Conservation (phyloP, 495 filamentous ascomycete genomes). For the Talaromyces liani region DNA sequence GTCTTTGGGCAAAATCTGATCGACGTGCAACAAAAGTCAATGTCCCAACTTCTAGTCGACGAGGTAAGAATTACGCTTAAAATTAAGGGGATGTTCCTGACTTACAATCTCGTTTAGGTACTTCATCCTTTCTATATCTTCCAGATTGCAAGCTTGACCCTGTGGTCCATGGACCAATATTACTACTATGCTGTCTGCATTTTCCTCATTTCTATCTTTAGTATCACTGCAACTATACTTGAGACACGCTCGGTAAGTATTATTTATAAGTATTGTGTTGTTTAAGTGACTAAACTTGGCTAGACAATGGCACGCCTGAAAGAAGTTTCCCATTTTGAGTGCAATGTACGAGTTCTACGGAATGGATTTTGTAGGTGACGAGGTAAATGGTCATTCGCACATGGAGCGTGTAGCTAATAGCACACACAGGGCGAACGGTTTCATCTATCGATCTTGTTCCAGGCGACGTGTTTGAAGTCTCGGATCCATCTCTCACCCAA, state of each 20-base stretch:
- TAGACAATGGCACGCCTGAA: constrained; percentile 85
- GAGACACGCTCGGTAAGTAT: constrained; percentile 75
- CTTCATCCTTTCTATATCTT: constrained; percentile 99
- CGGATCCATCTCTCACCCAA: constrained; percentile 88
- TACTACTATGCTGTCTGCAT: constrained; percentile 98
- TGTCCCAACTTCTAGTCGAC: constrained; percentile 76
- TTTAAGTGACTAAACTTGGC: constrained; percentile 5
- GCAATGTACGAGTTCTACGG: constrained; percentile 84
- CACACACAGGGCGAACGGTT: constrained; percentile 65
- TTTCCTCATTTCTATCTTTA: constrained; percentile 86
- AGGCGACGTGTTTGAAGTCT: constrained; percentile 95
- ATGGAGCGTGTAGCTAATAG: background rate
- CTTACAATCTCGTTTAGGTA: constrained; percentile 42
- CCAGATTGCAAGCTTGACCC: constrained; percentile 86
- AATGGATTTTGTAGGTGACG: constrained; percentile 80
- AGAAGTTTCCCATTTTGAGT: constrained; percentile 91
- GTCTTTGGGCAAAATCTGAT: constrained; percentile 88
- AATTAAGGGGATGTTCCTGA: background rate
- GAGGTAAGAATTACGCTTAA: constrained; percentile 52
- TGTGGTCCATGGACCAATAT: constrained; percentile 94
- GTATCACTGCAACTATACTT: constrained; percentile 80
- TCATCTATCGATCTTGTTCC: constrained; percentile 84
- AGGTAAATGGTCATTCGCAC: background rate
- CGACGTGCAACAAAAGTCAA: constrained; percentile 81
- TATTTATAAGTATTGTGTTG: constrained; percentile 1